A percentile compares a stretch with the other conserved stretches of the same genome.
Evolutionary conservation across 345 rosid genomes (phyloP).

Genomic region (Euclidium syriacum): DNA sequence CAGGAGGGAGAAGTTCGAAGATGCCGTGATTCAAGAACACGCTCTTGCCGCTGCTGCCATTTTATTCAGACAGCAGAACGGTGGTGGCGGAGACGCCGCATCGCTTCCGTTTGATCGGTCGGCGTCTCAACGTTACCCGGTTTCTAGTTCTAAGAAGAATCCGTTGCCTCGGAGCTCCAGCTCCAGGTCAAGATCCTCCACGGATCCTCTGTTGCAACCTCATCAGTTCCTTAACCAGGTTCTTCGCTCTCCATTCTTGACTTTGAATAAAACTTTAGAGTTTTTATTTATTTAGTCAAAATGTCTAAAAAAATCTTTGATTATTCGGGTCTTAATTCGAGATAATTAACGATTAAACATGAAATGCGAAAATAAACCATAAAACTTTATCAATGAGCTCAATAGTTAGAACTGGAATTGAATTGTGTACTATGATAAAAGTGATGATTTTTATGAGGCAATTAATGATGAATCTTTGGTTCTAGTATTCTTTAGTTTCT

Average conservation of each 20-base stretch:
- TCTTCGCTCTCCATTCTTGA: neutral
- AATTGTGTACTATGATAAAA: neutral
- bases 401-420: neutral
- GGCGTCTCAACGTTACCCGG: conserved; percentile 58
- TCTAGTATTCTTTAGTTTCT: neutral
- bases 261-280: neutral
- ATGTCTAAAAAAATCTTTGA: too few species aligned
- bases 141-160: conserved; percentile 51
- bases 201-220: conserved; percentile 86
- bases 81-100: conserved; percentile 34
- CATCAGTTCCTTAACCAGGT: conserved; percentile 91
- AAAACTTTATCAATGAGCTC: neutral
- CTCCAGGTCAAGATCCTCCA: conserved; percentile 73
- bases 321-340: neutral
- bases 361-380: neutral
- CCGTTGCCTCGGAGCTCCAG: conserved; percentile 89
- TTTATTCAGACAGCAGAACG: conserved; percentile 49
- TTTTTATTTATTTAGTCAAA: too few species aligned
- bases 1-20: conserved; percentile 51
- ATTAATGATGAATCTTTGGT: neutral
- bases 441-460: too few species aligned
- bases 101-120: conserved; percentile 75
- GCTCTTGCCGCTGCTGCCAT: conserved; percentile 77
- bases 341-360: neutral
- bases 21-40: conserved; percentile 59